These are phyloP conservation scores for Apiospora malaysiana DNA, from an alignment of 2,329 filamentous ascomycete species.

Conservation along the genomic window DNA sequence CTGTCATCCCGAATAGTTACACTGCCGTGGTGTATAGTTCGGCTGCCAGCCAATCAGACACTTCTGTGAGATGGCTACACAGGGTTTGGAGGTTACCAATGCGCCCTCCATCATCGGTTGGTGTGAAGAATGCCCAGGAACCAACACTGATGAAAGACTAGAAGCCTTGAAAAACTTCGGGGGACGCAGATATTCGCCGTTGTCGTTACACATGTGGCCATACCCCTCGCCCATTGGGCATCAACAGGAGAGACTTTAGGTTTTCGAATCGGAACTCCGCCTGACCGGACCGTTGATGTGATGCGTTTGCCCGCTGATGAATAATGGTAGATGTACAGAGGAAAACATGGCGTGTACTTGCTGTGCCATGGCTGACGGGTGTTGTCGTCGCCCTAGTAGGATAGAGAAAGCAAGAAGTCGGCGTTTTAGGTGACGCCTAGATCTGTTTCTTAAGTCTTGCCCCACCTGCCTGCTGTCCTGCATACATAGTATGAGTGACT, in stretches of 20 bases:
- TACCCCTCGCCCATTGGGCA: not conserved
- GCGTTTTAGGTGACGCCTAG: not conserved
- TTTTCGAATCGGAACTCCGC: constrained; percentile 2
- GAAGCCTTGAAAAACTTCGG: not conserved
- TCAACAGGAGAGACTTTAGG: not conserved
- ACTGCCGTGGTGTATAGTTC: not conserved
- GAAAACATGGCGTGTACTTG: not conserved
- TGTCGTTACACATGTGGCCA: not conserved
- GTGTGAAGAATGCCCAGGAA: not conserved
- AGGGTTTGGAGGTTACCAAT: not conserved
- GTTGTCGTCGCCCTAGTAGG: not conserved
- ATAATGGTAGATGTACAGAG: not conserved
- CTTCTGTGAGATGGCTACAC: not conserved
- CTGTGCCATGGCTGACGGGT: not conserved
- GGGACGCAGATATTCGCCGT: not conserved
- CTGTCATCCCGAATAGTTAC: not conserved
- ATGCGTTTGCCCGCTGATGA: not conserved
- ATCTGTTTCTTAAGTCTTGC: not conserved
- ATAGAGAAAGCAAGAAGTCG: not conserved
- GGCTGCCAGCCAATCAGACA: not conserved
- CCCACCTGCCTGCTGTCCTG: not conserved
- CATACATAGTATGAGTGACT: not conserved
- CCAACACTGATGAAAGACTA: not conserved
- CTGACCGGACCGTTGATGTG: not conserved
- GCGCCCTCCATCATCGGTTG: not conserved